phyloP scores from a whole-genome alignment of 2,329 filamentous ascomycete species.

The Chrysoporthe deuterocubensis region DNA sequence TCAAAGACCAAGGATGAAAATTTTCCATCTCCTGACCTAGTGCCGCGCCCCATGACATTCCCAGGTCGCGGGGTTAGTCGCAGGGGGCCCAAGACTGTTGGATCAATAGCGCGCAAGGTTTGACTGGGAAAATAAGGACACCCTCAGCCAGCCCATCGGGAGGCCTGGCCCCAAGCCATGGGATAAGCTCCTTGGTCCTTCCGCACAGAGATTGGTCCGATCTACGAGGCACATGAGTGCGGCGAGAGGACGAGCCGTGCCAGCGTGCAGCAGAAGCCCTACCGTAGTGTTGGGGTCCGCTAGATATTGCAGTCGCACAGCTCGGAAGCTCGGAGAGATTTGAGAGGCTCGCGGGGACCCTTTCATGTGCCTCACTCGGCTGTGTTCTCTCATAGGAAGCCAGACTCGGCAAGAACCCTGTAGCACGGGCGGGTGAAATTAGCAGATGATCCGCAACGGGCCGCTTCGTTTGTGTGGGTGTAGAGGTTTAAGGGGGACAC shows the following conservation, averaged over 20 bases:
- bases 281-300: not conserved
- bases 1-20: not conserved
- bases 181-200: not conserved
- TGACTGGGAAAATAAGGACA: not conserved
- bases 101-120: not conserved
- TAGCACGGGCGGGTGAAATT: conserved; percentile 32
- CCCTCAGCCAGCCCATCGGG: not conserved
- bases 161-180: not conserved
- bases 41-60: not conserved
- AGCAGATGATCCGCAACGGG: conserved; percentile 25
- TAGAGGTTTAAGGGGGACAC: not conserved
- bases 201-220: not conserved
- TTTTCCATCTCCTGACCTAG: not conserved
- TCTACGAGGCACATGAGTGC: not conserved
- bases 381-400: conserved; percentile 54
- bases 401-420: conserved; percentile 65
- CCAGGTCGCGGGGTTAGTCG: not conserved
- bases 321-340: conserved; percentile 13
- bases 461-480: conserved; percentile 20
- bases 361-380: conserved; percentile 15
- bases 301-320: conserved; percentile 9
- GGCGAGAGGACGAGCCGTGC: not conserved
- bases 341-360: conserved; percentile 9
- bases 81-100: not conserved
- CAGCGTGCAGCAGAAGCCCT: not conserved